A percentile compares a stretch with the other conserved stretches of the same genome.
These are phyloP conservation scores for Trichoderma atrobrunneum DNA, from an alignment of 2,329 filamentous ascomycete genomes.

Conservation along the genomic window DNA sequence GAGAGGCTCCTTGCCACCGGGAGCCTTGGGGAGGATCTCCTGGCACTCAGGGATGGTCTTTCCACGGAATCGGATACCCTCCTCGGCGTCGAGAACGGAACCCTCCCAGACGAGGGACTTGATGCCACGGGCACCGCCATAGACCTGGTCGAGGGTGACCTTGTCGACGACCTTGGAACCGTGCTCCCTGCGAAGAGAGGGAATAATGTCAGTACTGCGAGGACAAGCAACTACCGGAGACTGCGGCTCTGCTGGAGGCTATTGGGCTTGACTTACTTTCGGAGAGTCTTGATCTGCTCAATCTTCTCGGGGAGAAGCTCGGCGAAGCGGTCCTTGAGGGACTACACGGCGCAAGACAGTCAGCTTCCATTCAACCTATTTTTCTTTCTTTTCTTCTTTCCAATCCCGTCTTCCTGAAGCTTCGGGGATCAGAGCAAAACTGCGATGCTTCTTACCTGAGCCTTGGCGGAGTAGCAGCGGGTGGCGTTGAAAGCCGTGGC, in stretches of 20 bases:
- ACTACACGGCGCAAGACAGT: conserved; percentile 51
- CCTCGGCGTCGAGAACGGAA: conserved; percentile 95
- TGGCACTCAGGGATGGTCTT: conserved; percentile 99
- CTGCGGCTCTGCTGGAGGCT: conserved; percentile 22
- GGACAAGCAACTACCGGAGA: background rate
- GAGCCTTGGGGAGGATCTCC: conserved; percentile 93
- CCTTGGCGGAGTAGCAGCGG: conserved; percentile 91
- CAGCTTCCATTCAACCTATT: conserved; percentile 15
- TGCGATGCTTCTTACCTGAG: conserved; percentile 59
- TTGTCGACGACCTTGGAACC: conserved; percentile 94
- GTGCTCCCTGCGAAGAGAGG: conserved; percentile 64
- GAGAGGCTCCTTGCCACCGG: conserved; percentile 93
- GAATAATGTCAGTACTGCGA: conserved; percentile 22
- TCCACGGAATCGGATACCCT: conserved; percentile 99
- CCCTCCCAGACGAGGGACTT: conserved; percentile 99
- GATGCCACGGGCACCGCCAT: conserved; percentile 97
- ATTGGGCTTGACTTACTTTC: conserved; percentile 64
- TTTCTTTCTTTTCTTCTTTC: background rate
- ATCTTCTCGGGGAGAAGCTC: conserved; percentile 94
- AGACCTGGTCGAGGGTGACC: conserved; percentile 98
- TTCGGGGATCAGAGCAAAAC: background rate
- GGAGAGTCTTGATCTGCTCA: conserved; percentile 98
- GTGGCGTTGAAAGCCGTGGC: conserved; percentile 74
- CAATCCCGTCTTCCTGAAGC: background rate
- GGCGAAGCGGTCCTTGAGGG: conserved; percentile 97